A percentile compares a stretch with the other conserved stretches of the same genome.
phyloP scores from a whole-genome alignment of 371 early-diverging fungal species.

The Syncephalastrum contaminatum region DNA sequence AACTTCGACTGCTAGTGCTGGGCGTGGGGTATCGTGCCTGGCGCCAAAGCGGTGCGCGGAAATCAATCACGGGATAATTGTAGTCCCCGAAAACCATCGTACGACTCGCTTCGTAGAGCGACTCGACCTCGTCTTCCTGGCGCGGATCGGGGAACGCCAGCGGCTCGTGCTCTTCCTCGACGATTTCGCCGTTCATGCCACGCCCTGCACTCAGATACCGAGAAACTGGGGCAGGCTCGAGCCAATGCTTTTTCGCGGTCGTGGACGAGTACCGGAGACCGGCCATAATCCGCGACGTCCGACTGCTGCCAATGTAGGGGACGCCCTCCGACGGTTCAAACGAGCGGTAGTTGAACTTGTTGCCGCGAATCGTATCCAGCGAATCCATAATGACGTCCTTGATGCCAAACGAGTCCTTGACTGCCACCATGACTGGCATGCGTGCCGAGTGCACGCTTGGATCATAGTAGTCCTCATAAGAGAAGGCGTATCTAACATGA shows the following conservation, averaged over 20 bases:
- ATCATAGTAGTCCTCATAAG: constrained; percentile 73
- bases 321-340: constrained; percentile 80
- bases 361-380: constrained; percentile 74
- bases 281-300: constrained; percentile 68
- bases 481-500: constrained; percentile 60
- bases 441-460: constrained; percentile 67
- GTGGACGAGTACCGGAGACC: constrained; percentile 77
- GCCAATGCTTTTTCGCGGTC: constrained; percentile 78
- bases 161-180: constrained; percentile 22
- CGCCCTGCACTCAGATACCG: constrained; percentile 31
- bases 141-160: constrained; percentile 44
- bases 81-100: constrained; percentile 54
- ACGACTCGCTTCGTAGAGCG: constrained; percentile 36
- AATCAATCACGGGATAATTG: constrained; percentile 55
- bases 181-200: constrained; percentile 37
- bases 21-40: constrained; percentile 21
- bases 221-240: constrained; percentile 52
- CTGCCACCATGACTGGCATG: constrained; percentile 74
- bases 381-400: constrained; percentile 85
- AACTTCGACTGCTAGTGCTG: constrained; percentile 11
- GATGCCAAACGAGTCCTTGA: constrained; percentile 80
- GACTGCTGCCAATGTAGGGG: constrained; percentile 56
- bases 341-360: constrained; percentile 74
- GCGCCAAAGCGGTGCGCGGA: constrained; percentile 44
- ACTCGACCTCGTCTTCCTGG: constrained; percentile 42